A percentile compares a stretch with the other conserved stretches of the same genome.
phyloP scores from a whole-genome alignment of 345 rosid species.

The Rubroshorea leprosula region DNA sequence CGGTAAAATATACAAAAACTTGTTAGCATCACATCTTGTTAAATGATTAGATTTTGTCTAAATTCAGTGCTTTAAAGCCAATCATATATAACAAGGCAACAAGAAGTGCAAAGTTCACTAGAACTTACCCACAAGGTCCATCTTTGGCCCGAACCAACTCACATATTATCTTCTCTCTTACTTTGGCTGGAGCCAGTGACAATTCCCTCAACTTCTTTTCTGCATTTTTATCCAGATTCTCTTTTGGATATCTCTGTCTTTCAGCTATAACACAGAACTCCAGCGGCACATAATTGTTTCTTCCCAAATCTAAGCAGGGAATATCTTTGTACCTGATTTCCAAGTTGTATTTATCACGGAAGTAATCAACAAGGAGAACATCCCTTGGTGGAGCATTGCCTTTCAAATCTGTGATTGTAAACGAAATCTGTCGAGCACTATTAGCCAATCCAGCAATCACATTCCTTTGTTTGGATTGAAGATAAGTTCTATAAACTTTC shows the following conservation, averaged over 20 bases:
- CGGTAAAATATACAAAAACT: neutral
- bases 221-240: slow-evolving; percentile 38
- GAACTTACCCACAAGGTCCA: slow-evolving; percentile 77
- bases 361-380: slow-evolving; percentile 48
- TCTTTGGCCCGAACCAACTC: slow-evolving; percentile 34
- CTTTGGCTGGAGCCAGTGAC: slow-evolving; percentile 45
- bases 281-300: slow-evolving; percentile 60
- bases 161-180: slow-evolving; percentile 39
- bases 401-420: slow-evolving; percentile 19
- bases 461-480: slow-evolving; percentile 53
- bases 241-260: slow-evolving; percentile 78
- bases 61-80: no score
- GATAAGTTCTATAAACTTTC: slow-evolving; percentile 60
- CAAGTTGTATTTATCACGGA: slow-evolving; percentile 41
- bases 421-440: neutral
- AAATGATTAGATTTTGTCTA: no score
- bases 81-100: no score
- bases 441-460: slow-evolving; percentile 33
- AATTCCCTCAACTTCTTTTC: slow-evolving; percentile 32
- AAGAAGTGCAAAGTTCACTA: no score
- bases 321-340: slow-evolving; percentile 42
- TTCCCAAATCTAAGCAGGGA: slow-evolving; percentile 75
- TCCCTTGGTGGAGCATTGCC: slow-evolving; percentile 27
- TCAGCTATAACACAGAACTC: slow-evolving; percentile 68
- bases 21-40: neutral